Conservation (phyloP, 331 rosid genomes). For the Cydonia oblonga region DNA sequence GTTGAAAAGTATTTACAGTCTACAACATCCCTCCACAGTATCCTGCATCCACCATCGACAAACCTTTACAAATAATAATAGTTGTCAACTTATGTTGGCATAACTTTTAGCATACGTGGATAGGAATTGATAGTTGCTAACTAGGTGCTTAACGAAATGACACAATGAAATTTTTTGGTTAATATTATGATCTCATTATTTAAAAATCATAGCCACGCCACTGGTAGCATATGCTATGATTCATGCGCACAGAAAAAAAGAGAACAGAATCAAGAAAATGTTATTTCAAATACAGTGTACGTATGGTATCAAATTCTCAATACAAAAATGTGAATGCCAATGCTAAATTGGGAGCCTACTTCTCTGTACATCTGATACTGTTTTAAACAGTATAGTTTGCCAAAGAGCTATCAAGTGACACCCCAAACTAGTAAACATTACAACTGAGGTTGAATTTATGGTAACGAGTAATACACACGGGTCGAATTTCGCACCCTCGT, state of each 20-base stretch:
- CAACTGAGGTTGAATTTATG: neutral
- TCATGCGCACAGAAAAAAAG: no score
- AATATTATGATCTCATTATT: no score
- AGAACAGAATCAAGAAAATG: neutral
- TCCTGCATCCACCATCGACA: no score
- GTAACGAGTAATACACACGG: no score
- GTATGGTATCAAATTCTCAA: neutral
- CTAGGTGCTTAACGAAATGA: no score
- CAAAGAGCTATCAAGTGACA: neutral
- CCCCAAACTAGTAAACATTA: neutral
- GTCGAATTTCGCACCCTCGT: neutral
- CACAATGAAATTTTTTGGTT: no score
- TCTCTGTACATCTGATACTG: neutral
- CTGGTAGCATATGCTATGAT: neutral
- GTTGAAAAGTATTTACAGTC: no score
- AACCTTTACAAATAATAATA: no score
- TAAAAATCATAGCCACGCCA: rapidly evolving
- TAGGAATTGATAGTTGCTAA: no score
- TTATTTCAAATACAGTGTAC: neutral
- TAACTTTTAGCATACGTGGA: no score
- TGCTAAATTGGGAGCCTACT: neutral
- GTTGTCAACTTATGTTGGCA: no score
- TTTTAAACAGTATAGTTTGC: neutral
- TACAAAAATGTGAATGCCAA: neutral
- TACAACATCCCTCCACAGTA: no score